phyloP scores from a whole-genome alignment of 2,329 filamentous ascomycete genomes.

The Exophiala aquamarina region DNA sequence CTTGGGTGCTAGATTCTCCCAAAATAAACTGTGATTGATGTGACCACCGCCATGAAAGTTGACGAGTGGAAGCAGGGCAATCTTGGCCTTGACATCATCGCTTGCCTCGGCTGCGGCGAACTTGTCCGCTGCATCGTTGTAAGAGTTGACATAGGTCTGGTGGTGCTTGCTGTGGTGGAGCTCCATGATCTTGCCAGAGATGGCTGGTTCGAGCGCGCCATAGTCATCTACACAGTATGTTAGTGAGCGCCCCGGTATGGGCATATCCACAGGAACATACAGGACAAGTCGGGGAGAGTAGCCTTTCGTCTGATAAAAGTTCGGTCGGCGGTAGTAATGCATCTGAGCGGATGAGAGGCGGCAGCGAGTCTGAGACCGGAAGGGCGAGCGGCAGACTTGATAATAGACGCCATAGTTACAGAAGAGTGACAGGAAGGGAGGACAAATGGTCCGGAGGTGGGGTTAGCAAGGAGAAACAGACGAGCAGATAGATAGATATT shows the following conservation, averaged over 20 bases:
- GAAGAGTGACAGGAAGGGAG: neutral
- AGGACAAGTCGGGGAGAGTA: conserved; percentile 84
- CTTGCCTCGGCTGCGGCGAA: conserved; percentile 58
- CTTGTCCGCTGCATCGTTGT: conserved; percentile 73
- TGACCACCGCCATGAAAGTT: conserved; percentile 91
- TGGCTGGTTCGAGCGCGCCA: conserved; percentile 79
- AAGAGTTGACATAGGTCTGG: conserved; percentile 86
- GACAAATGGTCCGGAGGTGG: too few species aligned
- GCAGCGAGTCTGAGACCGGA: conserved; percentile 65
- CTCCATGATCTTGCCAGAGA: conserved; percentile 91
- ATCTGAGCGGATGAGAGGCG: conserved; percentile 57
- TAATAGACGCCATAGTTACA: conserved; percentile 68
- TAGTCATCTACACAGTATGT: conserved; percentile 74
- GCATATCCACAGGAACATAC: conserved; percentile 47
- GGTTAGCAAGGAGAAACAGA: too few species aligned
- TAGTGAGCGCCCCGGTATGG: conserved; percentile 1
- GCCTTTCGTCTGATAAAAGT: conserved; percentile 84
- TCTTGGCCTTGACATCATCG: conserved; percentile 63
- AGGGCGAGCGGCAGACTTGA: conserved; percentile 70
- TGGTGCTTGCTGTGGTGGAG: conserved; percentile 93
- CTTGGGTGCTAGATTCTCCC: conserved; percentile 67
- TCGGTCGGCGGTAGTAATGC: conserved; percentile 62
- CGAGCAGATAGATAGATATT: too few species aligned
- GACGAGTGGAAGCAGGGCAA: conserved; percentile 68
- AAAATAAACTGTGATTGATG: conserved; percentile 92